Evolutionary conservation across 768 basidiomycete species (phyloP).

Genomic region (Leccinum uliginosum): DNA sequence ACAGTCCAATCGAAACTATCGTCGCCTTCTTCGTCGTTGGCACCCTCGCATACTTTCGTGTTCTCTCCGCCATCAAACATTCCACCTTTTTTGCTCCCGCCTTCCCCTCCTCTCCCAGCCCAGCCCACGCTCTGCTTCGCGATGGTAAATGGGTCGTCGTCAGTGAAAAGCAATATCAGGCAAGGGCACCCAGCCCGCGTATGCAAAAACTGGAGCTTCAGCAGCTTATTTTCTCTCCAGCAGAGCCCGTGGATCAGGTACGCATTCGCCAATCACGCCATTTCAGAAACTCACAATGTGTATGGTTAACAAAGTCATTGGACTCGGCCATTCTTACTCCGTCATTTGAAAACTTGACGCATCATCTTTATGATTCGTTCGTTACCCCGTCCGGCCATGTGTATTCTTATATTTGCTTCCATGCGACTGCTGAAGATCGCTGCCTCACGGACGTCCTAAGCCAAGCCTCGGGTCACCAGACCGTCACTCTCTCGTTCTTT

Average conservation of each 20-base stretch:
- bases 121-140: constrained; percentile 52
- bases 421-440: constrained; percentile 21
- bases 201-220: constrained; percentile 60
- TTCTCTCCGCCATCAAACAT: constrained; percentile 86
- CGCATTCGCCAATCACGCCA: constrained; percentile 4
- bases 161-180: constrained; percentile 48
- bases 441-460: constrained; percentile 40
- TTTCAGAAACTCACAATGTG: constrained; percentile 4
- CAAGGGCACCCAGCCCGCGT: constrained; percentile 26
- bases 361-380: constrained; percentile 41
- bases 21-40: constrained; percentile 85
- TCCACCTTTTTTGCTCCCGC: constrained; percentile 71
- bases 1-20: constrained; percentile 83
- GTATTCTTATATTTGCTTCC: constrained; percentile 52
- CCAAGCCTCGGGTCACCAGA: constrained; percentile 34
- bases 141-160: constrained; percentile 62
- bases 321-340: constrained; percentile 40
- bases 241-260: constrained; percentile 39
- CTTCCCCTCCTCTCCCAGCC: constrained; percentile 40
- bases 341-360: constrained; percentile 45
- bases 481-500: constrained; percentile 49
- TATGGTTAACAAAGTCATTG: constrained; percentile 25
- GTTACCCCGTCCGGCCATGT: constrained; percentile 39
- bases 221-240: constrained; percentile 62
- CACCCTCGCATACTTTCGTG: constrained; percentile 93